A percentile compares a stretch with the other conserved stretches of the same genome.
phyloP scores from a whole-genome alignment of 2,329 filamentous ascomycete species.

The Penicillium glabrum region DNA sequence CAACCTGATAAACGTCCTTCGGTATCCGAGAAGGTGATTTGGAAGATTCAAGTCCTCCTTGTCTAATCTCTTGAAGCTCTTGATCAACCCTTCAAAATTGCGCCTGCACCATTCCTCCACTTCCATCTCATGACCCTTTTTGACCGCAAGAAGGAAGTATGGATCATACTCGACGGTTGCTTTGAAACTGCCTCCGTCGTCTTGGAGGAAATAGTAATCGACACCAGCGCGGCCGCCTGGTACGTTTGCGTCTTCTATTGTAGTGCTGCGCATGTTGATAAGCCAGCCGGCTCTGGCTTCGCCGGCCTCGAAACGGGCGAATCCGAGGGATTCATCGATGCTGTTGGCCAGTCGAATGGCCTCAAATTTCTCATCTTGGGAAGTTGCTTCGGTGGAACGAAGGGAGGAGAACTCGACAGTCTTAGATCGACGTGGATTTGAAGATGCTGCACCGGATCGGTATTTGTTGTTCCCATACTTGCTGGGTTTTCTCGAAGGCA shows the following conservation, averaged over 20 bases:
- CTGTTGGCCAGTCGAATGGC: conserved; percentile 76
- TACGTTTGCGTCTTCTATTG: conserved; percentile 78
- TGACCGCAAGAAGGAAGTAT: conserved; percentile 90
- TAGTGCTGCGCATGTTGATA: conserved; percentile 89
- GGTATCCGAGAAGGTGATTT: conserved; percentile 90
- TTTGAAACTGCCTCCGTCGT: conserved; percentile 88
- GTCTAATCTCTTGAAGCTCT: conserved; percentile 72
- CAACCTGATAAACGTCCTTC: conserved; percentile 82
- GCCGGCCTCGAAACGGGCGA: conserved; percentile 85
- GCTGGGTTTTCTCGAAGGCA: conserved; percentile 57
- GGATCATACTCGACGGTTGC: conserved; percentile 95
- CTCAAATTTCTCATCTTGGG: conserved; percentile 90
- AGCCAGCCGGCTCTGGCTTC: conserved; percentile 88
- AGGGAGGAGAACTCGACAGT: conserved; percentile 77
- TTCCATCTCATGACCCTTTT: conserved; percentile 82
- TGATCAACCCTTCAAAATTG: conserved; percentile 78
- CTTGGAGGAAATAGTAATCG: conserved; percentile 96
- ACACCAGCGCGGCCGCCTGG: conserved; percentile 84
- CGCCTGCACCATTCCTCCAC: conserved; percentile 92
- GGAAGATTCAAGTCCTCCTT: conserved; percentile 95
- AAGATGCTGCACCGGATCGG: conserved; percentile 43
- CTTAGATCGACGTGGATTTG: conserved; percentile 60
- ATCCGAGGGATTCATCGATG: conserved; percentile 95
- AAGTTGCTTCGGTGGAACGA: conserved; percentile 78
- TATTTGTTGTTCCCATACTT: conserved; percentile 63